Conservation (phyloP, 2,329 filamentous ascomycete genomes). For the Hypoxylon sp. region DNA sequence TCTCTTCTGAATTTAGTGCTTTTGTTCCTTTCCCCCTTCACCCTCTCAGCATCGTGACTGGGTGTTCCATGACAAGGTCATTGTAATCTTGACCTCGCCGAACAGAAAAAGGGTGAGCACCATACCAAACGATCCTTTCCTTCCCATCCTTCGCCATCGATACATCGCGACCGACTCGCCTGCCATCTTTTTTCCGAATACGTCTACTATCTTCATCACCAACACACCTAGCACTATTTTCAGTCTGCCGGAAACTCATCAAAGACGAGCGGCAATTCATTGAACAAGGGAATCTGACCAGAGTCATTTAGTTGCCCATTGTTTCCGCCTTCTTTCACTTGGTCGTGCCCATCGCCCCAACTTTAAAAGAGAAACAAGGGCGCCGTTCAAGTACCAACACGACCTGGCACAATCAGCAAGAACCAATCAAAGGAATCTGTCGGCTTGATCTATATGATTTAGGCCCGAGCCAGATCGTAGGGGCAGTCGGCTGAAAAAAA, state of each 20-base stretch:
- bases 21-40: conserved; percentile 30
- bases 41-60: conserved; percentile 26
- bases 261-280: conserved; percentile 20
- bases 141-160: conserved; percentile 13
- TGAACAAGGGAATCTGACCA: conserved; percentile 35
- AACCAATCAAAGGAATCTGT: conserved; percentile 32
- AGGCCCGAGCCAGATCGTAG: conserved; percentile 6
- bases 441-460: conserved; percentile 35
- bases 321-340: conserved; percentile 31
- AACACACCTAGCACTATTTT: conserved; percentile 13
- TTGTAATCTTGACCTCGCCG: conserved; percentile 27
- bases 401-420: conserved; percentile 17
- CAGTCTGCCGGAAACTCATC: conserved; percentile 9
- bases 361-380: conserved; percentile 29
- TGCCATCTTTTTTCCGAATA: not conserved
- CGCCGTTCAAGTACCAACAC: conserved; percentile 21
- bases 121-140: conserved; percentile 11
- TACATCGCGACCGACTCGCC: conserved; percentile 9
- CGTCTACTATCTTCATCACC: conserved; percentile 5
- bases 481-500: conserved; percentile 25
- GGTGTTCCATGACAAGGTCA: conserved; percentile 31
- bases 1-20: conserved; percentile 37
- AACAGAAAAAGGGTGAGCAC: conserved; percentile 22
- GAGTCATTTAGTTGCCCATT: conserved; percentile 37
- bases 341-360: conserved; percentile 10